Percentiles rank a stretch among this genome's conserved stretches.
Evolutionary conservation across 164 flowering plant species (phyloP).

Genomic region (Buxus sempervirens): DNA sequence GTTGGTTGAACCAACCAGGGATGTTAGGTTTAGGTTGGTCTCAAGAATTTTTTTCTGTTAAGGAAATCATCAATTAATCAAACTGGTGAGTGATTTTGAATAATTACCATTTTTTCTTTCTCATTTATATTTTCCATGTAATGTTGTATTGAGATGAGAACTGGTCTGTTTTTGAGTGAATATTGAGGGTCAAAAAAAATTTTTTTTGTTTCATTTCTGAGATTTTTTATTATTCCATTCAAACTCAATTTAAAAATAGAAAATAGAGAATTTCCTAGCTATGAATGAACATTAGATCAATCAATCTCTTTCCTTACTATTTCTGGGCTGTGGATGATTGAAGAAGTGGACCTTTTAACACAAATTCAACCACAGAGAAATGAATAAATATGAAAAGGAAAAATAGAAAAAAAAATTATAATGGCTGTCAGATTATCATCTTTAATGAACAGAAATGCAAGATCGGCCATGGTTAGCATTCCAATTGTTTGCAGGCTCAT

Average conservation of each 20-base stretch:
- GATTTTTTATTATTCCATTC: neutral
- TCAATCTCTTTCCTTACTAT: neutral
- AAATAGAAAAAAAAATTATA: too few species aligned
- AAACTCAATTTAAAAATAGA: neutral
- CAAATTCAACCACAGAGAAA: too few species aligned
- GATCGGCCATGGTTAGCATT: too few species aligned
- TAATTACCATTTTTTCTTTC: neutral
- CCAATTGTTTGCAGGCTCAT: too few species aligned
- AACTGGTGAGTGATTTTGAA: constrained; percentile 3
- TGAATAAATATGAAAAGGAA: too few species aligned
- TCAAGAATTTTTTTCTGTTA: too few species aligned
- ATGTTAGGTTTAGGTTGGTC: too few species aligned
- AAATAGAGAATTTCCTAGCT: neutral
- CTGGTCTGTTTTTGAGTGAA: neutral
- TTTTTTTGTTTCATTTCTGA: neutral
- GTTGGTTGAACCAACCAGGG: neutral
- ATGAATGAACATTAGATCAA: neutral
- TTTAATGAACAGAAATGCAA: too few species aligned
- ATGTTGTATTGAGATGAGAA: neutral
- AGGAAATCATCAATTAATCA: too few species aligned
- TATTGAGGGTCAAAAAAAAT: neutral
- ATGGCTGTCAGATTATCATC: too few species aligned
- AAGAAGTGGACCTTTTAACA: too few species aligned
- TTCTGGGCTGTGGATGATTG: too few species aligned
- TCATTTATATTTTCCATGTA: constrained; percentile 3